Evolutionary conservation across 2,329 filamentous ascomycete genomes (phyloP).

Genomic region (Harringtonia aguacate): DNA sequence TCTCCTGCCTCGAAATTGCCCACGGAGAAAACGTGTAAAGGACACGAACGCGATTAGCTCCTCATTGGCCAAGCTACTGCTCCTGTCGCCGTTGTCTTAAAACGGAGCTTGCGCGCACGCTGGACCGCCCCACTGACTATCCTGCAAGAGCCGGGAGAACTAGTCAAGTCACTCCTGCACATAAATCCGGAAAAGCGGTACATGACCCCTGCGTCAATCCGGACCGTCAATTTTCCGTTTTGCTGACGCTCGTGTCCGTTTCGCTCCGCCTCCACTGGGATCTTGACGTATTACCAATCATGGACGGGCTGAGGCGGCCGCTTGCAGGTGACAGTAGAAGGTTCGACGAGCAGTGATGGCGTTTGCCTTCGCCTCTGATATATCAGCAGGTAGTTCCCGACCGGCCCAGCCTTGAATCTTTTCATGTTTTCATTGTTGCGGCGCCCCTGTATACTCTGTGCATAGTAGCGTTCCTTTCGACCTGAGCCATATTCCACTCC

Average conservation of each 20-base stretch:
- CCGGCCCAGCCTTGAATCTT: too few relatives aligned
- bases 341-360: constrained; percentile 3
- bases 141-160: too few relatives aligned
- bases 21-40: constrained; percentile 16
- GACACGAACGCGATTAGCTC: constrained; percentile 33
- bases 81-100: constrained; percentile 6
- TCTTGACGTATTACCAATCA: constrained; percentile 9
- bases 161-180: too few relatives aligned
- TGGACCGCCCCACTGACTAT: too few relatives aligned
- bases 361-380: not conserved
- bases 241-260: not conserved
- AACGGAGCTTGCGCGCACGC: not conserved
- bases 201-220: not conserved
- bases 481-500: too few relatives aligned
- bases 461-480: too few relatives aligned
- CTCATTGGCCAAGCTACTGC: constrained; percentile 19
- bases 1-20: not conserved
- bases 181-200: too few relatives aligned
- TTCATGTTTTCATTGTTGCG: too few relatives aligned
- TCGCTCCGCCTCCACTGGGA: not conserved
- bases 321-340: constrained; percentile 2
- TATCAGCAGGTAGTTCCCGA: too few relatives aligned
- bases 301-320: not conserved
- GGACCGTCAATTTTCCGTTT: not conserved
- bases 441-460: too few relatives aligned